phyloP scores from a whole-genome alignment of 1,284 basidiomycete species.

The Hypsizygus ulmarius region DNA sequence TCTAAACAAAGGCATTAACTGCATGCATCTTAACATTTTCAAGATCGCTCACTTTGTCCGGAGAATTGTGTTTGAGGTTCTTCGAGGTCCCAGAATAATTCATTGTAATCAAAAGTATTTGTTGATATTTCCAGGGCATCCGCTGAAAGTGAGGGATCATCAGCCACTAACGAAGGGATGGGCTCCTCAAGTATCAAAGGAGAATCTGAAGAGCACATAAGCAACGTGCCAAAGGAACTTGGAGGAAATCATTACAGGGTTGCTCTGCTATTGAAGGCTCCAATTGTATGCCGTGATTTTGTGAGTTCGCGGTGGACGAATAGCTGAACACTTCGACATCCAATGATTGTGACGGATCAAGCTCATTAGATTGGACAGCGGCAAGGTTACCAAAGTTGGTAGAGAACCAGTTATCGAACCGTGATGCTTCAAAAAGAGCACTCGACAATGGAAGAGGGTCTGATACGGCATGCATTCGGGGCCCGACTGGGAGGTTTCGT shows the following conservation, averaged over 20 bases:
- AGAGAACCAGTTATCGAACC: slow-evolving; percentile 23
- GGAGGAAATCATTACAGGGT: neutral
- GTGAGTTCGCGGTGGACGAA: neutral
- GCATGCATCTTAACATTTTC: neutral
- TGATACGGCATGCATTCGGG: slow-evolving; percentile 27
- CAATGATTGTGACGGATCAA: slow-evolving; percentile 12
- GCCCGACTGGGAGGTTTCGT: slow-evolving; percentile 12
- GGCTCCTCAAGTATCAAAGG: neutral
- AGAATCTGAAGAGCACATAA: neutral
- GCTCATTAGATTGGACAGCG: slow-evolving; percentile 19
- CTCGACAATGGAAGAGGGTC: slow-evolving; percentile 23
- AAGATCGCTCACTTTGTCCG: neutral
- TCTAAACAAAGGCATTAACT: neutral
- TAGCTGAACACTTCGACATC: slow-evolving; percentile 8
- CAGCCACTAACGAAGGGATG: neutral
- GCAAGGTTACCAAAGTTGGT: slow-evolving; percentile 26
- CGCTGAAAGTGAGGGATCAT: neutral
- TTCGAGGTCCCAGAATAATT: slow-evolving; percentile 1
- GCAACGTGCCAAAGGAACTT: neutral
- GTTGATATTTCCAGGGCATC: neutral
- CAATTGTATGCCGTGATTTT: neutral
- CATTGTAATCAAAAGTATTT: neutral
- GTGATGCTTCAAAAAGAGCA: slow-evolving; percentile 9
- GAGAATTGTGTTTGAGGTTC: neutral
- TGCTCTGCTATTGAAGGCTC: neutral